phyloP scores from a whole-genome alignment of 1,284 basidiomycete genomes.

The Mycosarcoma maydis region DNA sequence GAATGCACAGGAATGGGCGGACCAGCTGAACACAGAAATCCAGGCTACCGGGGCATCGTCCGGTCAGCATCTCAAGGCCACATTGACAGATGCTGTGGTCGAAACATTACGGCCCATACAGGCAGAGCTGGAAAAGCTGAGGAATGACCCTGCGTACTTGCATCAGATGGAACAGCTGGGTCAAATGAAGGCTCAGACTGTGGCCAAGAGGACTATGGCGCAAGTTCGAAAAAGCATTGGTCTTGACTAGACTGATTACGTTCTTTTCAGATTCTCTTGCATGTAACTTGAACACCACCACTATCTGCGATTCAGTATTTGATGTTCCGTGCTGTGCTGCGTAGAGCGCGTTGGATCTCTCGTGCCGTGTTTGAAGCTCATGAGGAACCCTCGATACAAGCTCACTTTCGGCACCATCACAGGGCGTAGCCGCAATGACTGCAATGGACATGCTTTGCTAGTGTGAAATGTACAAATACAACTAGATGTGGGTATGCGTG shows the following conservation, averaged over 20 bases:
- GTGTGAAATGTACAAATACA: slow-evolving; percentile 17
- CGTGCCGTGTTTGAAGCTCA: no score
- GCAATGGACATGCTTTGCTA: no score
- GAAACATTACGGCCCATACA: slow-evolving; percentile 77
- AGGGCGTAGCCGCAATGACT: no score
- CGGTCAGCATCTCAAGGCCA: slow-evolving; percentile 78
- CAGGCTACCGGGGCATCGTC: slow-evolving; percentile 68
- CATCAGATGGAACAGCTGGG: slow-evolving; percentile 75
- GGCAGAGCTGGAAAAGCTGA: slow-evolving; percentile 75
- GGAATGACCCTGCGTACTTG: slow-evolving; percentile 75
- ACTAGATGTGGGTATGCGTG: slow-evolving; percentile 30
- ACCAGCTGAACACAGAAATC: slow-evolving; percentile 68
- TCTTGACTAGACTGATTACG: slow-evolving; percentile 68
- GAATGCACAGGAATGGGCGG: slow-evolving; percentile 65
- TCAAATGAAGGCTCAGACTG: slow-evolving; percentile 73
- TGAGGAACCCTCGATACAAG: no score
- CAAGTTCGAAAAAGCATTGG: slow-evolving; percentile 78
- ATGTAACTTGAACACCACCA: no score
- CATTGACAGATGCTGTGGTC: slow-evolving; percentile 79
- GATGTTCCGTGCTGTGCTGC: no score
- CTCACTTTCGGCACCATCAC: no score
- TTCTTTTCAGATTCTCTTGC: no score
- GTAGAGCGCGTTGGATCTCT: no score
- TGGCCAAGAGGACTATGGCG: slow-evolving; percentile 75
- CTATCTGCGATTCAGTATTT: no score